Base-by-base conservation (phyloP, 257 asterid genomes). In the Capsicum pubescens region DNA sequence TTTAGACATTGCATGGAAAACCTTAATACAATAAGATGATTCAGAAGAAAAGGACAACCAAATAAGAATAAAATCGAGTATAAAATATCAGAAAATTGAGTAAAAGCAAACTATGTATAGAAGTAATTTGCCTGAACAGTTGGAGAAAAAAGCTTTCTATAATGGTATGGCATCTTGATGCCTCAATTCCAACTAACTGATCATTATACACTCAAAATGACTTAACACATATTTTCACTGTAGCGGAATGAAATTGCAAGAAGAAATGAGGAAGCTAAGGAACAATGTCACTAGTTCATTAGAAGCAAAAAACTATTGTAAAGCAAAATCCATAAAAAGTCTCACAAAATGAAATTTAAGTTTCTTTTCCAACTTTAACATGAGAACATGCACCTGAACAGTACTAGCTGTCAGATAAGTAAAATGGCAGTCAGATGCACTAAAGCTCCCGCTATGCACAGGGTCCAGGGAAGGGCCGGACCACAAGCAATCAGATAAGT, bases 1-100 rank as follows among this genome's bases (percentile, higher is more conserved):
- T 50, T 21, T 21, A 76, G 81, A 35, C 79, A 71, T 46, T 69
- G 78, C 79, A 46, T 44, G 58, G 39, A 71, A 46, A 46, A 71
- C 79, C n/a, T 71, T 71, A 44, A 46, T 10, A 10, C 36, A 11
- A 71, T 16, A 46, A 46, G 11, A 71, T n/a, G 58, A 0, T 71
- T 71, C 36, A 44, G 17, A 71, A 71, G 56, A 9, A 71, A 71
- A 71, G 58, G 32, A 17, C 58, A 10, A n/a, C n/a, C 36, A 46
- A 71, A 32, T 15, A 50, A 74, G 15, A 48, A 77, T 26, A 14
- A 77, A 26, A 77, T 77, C 21, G 7, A 77, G 64, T 77, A 26
- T 77, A 14, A 69, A 69, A 14, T 44, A 77, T 77, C 50, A 5
- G 9, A 77, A 77, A 77, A 54, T 77, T 26, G 14, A 77, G 82